These are phyloP conservation scores for Vanrija sp. DNA, from an alignment of 1,284 basidiomycete genomes.

Conservation along the genomic window DNA sequence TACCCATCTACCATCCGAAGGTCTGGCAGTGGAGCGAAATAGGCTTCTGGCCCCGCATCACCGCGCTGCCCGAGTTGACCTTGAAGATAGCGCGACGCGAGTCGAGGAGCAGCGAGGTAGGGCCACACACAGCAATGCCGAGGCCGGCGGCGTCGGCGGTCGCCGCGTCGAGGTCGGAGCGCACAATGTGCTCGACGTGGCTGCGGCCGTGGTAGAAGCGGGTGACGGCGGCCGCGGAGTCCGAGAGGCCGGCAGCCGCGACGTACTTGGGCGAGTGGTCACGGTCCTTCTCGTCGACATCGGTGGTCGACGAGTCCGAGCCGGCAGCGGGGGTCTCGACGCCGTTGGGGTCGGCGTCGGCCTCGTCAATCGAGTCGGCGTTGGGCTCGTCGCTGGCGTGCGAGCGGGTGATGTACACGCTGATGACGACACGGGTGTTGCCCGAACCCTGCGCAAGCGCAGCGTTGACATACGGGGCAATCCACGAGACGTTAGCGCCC, in stretches of 20 bases:
- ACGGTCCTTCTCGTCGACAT: not conserved
- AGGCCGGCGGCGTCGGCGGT: not conserved
- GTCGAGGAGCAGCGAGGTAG: slow-evolving; percentile 13
- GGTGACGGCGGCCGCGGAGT: not conserved
- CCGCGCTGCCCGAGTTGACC: slow-evolving; percentile 12
- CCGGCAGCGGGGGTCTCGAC: not conserved
- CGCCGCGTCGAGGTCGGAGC: not conserved
- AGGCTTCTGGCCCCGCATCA: slow-evolving; percentile 16
- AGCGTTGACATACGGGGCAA: slow-evolving; percentile 15
- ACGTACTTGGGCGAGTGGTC: not conserved
- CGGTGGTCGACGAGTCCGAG: slow-evolving; percentile 2
- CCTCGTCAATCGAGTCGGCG: not conserved
- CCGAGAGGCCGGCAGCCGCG: not conserved
- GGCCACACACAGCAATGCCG: slow-evolving; percentile 22
- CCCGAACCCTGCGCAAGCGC: slow-evolving; percentile 10
- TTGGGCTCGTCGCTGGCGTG: slow-evolving; percentile 5
- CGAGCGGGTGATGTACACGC: slow-evolving; percentile 21
- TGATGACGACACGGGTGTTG: slow-evolving; percentile 10
- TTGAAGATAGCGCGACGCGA: slow-evolving; percentile 13
- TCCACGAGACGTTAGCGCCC: slow-evolving; percentile 16
- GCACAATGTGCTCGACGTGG: slow-evolving; percentile 1
- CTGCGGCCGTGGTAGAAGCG: not conserved
- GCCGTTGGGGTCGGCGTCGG: not conserved
- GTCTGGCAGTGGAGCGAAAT: slow-evolving; percentile 23
- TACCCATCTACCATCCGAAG: slow-evolving; percentile 16